Conservation (phyloP, 2,329 filamentous ascomycete genomes). For the Neonectria coccinea region DNA sequence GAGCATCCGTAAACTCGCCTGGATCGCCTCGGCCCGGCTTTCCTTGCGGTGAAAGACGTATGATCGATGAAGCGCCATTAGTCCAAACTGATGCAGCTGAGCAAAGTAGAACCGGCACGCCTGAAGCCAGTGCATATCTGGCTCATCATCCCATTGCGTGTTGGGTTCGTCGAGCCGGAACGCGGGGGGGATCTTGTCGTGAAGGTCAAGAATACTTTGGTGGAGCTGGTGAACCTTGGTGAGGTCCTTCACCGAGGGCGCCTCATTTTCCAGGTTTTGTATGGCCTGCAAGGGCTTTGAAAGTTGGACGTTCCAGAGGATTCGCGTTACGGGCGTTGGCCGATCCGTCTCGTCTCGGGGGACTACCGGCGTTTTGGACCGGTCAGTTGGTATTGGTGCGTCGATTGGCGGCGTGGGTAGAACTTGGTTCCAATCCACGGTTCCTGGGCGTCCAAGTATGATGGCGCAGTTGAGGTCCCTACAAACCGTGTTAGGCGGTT, state of each 20-base stretch:
- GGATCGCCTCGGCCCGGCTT: conserved; percentile 67
- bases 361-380: conserved; percentile 60
- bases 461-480: conserved; percentile 68
- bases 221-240: conserved; percentile 67
- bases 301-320: conserved; percentile 63
- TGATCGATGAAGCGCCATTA: conserved; percentile 71
- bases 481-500: conserved; percentile 20
- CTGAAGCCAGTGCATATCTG: conserved; percentile 65
- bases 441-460: conserved; percentile 67
- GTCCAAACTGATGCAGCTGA: conserved; percentile 63
- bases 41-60: conserved; percentile 69
- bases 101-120: conserved; percentile 59
- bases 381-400: conserved; percentile 60
- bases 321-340: conserved; percentile 67
- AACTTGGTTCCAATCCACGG: conserved; percentile 62
- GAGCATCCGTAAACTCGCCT: conserved; percentile 67
- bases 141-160: conserved; percentile 65
- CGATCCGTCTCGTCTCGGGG: conserved; percentile 63
- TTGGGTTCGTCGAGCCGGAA: conserved; percentile 69
- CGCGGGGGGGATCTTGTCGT: conserved; percentile 61
- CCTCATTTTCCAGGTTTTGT: conserved; percentile 66
- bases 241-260: conserved; percentile 66
- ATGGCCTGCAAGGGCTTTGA: conserved; percentile 64
- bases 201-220: conserved; percentile 60
- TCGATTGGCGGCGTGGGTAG: conserved; percentile 66